Evolutionary conservation across 768 basidiomycete genomes (phyloP).

Genomic region (Boletus patriciae): DNA sequence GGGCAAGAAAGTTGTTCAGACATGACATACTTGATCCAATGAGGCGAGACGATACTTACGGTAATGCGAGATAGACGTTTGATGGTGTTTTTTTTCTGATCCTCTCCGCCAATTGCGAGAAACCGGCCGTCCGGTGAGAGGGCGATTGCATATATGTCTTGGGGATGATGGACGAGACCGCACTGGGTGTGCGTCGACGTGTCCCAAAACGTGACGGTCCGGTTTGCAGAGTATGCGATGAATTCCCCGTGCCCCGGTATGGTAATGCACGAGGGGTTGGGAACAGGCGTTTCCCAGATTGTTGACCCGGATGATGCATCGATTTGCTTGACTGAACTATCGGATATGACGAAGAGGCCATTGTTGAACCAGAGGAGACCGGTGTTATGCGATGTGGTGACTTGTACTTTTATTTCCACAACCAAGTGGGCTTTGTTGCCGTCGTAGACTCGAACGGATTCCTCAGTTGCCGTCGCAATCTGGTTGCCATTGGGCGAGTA

Average conservation of each 20-base stretch:
- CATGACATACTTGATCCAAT: not conserved
- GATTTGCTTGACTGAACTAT: not conserved
- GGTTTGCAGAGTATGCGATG: not conserved
- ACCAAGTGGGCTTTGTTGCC: not conserved
- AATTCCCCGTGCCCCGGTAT: not conserved
- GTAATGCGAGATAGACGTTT: not conserved
- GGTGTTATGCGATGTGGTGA: not conserved
- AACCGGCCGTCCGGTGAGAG: not conserved
- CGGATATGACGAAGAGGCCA: not conserved
- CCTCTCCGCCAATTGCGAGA: not conserved
- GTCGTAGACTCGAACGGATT: not conserved
- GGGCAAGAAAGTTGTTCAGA: not conserved
- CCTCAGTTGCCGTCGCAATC: not conserved
- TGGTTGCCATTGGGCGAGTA: not conserved
- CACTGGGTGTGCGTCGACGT: not conserved
- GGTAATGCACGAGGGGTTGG: not conserved
- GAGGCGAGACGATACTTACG: not conserved
- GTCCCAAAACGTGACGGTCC: not conserved
- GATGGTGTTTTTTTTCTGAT: not conserved
- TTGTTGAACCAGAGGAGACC: not conserved
- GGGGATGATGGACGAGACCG: not conserved
- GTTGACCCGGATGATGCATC: not conserved
- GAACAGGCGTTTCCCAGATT: not conserved
- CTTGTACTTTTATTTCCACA: not conserved
- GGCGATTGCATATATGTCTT: not conserved